These are phyloP conservation scores for Sambucus nigra DNA, from an alignment of 129 eudicot genomes.

Conservation along the genomic window DNA sequence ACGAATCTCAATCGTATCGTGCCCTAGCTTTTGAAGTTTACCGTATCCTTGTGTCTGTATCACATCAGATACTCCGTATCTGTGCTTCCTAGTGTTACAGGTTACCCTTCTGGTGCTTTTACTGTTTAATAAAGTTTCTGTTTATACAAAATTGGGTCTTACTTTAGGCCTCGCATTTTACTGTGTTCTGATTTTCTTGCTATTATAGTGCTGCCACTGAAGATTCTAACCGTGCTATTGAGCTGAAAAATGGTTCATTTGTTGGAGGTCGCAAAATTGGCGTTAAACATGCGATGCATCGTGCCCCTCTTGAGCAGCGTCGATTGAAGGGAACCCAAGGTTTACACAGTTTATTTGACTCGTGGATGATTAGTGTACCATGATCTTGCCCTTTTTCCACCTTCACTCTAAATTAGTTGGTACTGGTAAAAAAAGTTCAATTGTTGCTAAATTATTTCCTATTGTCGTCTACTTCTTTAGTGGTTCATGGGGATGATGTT, in stretches of 20 bases:
- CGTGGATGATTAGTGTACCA: neutral
- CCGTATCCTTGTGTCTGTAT: too few species aligned
- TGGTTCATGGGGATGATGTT: slow-evolving; percentile 18
- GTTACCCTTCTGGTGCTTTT: too few species aligned
- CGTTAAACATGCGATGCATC: slow-evolving; percentile 75
- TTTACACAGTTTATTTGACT: slow-evolving; percentile 14
- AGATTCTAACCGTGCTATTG: slow-evolving; percentile 88
- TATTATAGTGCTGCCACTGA: slow-evolving; percentile 59
- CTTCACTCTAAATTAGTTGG: neutral
- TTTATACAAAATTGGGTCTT: too few species aligned
- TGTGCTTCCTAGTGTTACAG: too few species aligned
- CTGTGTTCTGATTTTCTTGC: slow-evolving; percentile 5
- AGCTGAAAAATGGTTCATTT: slow-evolving; percentile 69
- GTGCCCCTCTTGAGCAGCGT: slow-evolving; percentile 88
- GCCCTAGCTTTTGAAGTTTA: too few species aligned
- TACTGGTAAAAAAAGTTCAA: neutral
- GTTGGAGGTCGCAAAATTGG: slow-evolving; percentile 83
- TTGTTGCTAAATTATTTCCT: neutral
- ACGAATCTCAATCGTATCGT: too few species aligned
- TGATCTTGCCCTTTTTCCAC: neutral
- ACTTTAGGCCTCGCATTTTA: neutral
- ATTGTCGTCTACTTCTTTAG: neutral
- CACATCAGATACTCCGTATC: too few species aligned
- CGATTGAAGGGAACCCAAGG: slow-evolving; percentile 66
- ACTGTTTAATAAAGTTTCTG: too few species aligned